Base-by-base conservation (phyloP, 306 rosid genomes). In the Heteromeles arbutifolia region DNA sequence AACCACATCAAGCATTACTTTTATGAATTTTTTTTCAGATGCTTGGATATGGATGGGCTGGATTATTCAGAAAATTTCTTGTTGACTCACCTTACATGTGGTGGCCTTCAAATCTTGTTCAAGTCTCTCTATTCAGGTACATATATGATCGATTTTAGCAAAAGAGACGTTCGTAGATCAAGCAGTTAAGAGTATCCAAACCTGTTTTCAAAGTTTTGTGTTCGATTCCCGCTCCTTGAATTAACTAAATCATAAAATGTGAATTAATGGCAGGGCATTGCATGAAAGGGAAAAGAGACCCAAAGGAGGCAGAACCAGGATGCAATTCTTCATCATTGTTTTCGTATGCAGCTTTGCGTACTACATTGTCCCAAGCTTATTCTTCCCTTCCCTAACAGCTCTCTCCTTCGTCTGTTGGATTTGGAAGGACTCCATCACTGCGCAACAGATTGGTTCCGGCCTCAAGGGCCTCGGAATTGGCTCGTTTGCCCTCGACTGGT, bases 21-120 rank as follows among this genome's bases (percentile, higher is more conserved):
- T 14, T 48, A 13, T 13, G 18, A 0, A 14, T 45, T 12, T 45
- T 45, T 45, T 48, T 48, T 67, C 68, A 85, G 88, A 57, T 85
- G 84, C 82, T 85, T 43, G 86, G 86, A 17, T 85, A 79, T 77
- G 86, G 88, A 17, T 82, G 84, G 82, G 86, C 86, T 56, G 88
- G 88, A 7, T 28, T 85, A 15, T 85, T 82, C 75, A 63, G 84
- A 31, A 85, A 67, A 13, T 82, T 62, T 68, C 84, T 85, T 19
- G 88, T 85, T 19, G 86, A 85, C 12, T 82, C 86, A 11, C 84
- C 84, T 5, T 73, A 77, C 58, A 85, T 82, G 88, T 85, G 84
- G 88, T 85, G 84, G 84, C 88, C 88, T 50, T 24, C 31, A 14
- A 79, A 73, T 65, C 45, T 82, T 69, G 84, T 82, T 54, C 84